Evolutionary conservation across 2,329 filamentous ascomycete genomes (phyloP).

Genomic region (Epichloe bromicola): DNA sequence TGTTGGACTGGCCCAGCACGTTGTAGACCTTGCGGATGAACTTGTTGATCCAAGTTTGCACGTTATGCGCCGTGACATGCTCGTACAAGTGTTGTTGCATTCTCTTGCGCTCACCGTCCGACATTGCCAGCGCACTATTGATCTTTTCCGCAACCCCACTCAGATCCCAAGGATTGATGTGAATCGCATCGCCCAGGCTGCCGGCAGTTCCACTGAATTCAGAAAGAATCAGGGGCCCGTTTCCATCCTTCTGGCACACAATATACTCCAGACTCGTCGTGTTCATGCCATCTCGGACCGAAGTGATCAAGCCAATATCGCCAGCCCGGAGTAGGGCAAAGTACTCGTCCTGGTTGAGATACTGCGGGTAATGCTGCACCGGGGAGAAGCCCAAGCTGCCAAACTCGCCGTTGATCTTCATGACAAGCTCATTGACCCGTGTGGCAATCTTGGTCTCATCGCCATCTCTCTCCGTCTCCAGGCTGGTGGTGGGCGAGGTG

Average conservation of each 20-base stretch:
- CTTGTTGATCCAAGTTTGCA: slow-evolving; percentile 73
- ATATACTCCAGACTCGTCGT: slow-evolving; percentile 93
- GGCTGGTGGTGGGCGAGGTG: slow-evolving; percentile 73
- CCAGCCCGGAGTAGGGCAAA: slow-evolving; percentile 84
- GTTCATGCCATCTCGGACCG: slow-evolving; percentile 95
- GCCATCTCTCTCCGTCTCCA: slow-evolving; percentile 67
- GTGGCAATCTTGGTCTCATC: slow-evolving; percentile 70
- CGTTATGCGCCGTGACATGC: slow-evolving; percentile 74
- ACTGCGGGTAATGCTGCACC: slow-evolving; percentile 90
- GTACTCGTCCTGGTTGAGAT: slow-evolving; percentile 80
- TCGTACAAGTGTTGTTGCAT: slow-evolving; percentile 67
- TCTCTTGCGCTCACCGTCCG: slow-evolving; percentile 45
- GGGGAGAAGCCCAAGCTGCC: slow-evolving; percentile 82
- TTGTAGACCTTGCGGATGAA: slow-evolving; percentile 69
- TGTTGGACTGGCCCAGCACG: slow-evolving; percentile 65
- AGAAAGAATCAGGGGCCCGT: slow-evolving; percentile 83
- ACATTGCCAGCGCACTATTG: slow-evolving; percentile 68
- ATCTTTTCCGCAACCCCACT: slow-evolving; percentile 74
- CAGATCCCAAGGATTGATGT: slow-evolving; percentile 95
- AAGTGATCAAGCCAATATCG: slow-evolving; percentile 89
- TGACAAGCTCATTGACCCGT: slow-evolving; percentile 81
- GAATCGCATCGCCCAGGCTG: slow-evolving; percentile 71
- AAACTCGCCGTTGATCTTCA: slow-evolving; percentile 81
- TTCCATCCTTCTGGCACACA: slow-evolving; percentile 74
- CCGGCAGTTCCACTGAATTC: slow-evolving; percentile 93